Conservation (phyloP, 306 rosid genomes). For the Purshia tridentata region DNA sequence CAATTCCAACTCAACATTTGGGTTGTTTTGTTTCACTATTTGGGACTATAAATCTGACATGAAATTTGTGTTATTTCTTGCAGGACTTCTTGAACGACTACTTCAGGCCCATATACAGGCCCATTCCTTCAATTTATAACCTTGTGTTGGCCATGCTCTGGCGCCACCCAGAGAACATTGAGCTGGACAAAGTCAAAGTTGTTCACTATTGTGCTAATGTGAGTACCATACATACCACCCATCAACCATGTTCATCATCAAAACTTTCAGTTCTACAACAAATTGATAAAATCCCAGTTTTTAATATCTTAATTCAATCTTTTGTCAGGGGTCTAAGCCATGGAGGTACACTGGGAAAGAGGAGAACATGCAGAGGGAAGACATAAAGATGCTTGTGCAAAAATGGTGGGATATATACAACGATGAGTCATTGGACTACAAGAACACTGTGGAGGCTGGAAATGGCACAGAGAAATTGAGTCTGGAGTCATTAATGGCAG, state of each 20-base stretch:
- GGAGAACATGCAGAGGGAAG: constrained; percentile 78
- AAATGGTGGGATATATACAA: constrained; percentile 79
- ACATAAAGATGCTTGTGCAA: constrained; percentile 61
- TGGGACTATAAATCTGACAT: background rate
- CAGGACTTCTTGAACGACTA: constrained; percentile 74
- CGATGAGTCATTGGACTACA: constrained; percentile 62
- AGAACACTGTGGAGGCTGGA: constrained; percentile 8
- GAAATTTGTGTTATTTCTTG: background rate
- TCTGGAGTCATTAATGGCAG: constrained; percentile 18
- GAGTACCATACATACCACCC: constrained; percentile 26
- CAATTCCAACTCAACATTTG: background rate
- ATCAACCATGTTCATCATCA: background rate
- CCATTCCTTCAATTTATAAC: constrained; percentile 62
- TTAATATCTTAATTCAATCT: background rate
- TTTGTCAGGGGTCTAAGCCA: constrained; percentile 78
- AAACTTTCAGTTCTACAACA: too few relatives aligned
- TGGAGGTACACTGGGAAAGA: constrained; percentile 85
- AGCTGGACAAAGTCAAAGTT: constrained; percentile 60
- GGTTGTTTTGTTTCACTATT: background rate
- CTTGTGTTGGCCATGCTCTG: constrained; percentile 76
- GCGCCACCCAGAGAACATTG: constrained; percentile 77
- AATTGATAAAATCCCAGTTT: background rate
- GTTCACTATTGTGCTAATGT: constrained; percentile 84
- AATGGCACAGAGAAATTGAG: constrained; percentile 5
- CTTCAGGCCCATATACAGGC: constrained; percentile 55